A percentile compares a stretch with the other conserved stretches of the same genome.
phyloP scores from a whole-genome alignment of 2,329 filamentous ascomycete genomes.

The Ophiostoma novo-ulmi region DNA sequence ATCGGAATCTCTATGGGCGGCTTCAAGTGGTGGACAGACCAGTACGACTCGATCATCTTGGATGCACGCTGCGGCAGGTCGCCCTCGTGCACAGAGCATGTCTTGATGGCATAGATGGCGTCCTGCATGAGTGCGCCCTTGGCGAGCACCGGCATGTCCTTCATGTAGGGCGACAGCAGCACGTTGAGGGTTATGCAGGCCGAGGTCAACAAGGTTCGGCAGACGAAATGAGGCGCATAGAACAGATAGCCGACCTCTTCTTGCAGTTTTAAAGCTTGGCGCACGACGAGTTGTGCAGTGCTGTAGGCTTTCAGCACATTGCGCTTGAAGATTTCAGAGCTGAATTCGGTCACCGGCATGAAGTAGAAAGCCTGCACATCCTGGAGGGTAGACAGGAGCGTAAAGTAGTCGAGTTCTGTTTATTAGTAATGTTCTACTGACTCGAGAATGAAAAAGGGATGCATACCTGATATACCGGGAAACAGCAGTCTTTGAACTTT shows the following conservation, averaged over 20 bases:
- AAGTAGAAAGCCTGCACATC: constrained; percentile 53
- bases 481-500: constrained; percentile 44
- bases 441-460: constrained; percentile 18
- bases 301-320: constrained; percentile 45
- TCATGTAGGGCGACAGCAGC: constrained; percentile 42
- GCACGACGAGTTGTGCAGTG: constrained; percentile 45
- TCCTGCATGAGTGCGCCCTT: constrained; percentile 34
- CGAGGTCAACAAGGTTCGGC: constrained; percentile 44
- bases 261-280: constrained; percentile 42
- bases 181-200: constrained; percentile 43
- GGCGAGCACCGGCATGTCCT: constrained; percentile 31
- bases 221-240: constrained; percentile 48
- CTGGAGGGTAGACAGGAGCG: constrained; percentile 45
- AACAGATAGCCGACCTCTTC: constrained; percentile 38
- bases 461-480: constrained; percentile 43
- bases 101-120: constrained; percentile 36
- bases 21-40: constrained; percentile 39
- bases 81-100: constrained; percentile 44
- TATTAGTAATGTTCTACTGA: neutral
- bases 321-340: constrained; percentile 39
- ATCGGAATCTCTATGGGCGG: constrained; percentile 36
- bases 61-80: constrained; percentile 45
- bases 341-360: constrained; percentile 40
- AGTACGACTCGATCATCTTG: constrained; percentile 47
- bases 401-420: constrained; percentile 46